A percentile compares a stretch with the other conserved stretches of the same genome.
Evolutionary conservation across 1,284 basidiomycete species (phyloP).

Genomic region (Puccinia polysora): DNA sequence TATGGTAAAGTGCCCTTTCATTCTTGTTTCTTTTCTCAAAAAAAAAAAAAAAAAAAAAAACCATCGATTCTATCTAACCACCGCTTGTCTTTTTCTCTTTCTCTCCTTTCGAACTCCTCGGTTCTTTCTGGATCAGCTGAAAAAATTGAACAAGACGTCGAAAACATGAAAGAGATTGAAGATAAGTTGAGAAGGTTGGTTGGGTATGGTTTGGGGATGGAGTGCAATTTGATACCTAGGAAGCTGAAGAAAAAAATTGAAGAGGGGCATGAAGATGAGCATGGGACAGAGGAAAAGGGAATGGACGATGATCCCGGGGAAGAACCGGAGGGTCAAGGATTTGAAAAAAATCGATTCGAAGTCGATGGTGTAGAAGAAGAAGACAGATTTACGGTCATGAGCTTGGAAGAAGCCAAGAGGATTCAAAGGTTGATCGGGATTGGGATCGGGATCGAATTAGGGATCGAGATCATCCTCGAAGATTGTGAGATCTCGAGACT

Average conservation of each 20-base stretch:
- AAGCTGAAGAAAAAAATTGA: neutral
- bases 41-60: conserved; percentile 13
- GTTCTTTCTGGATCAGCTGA: neutral
- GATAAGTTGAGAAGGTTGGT: conserved; percentile 25
- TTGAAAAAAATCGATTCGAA: neutral
- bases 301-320: no score
- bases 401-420: conserved; percentile 75
- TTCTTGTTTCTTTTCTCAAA: neutral
- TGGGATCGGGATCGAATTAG: conserved; percentile 80
- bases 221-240: conserved; percentile 23
- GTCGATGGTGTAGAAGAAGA: conserved; percentile 57
- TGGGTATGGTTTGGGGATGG: conserved; percentile 35
- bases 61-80: conserved; percentile 63
- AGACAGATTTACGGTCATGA: conserved; percentile 94
- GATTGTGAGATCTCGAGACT: conserved; percentile 82
- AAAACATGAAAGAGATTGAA: conserved; percentile 36
- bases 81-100: conserved; percentile 73
- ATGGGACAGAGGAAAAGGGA: conserved; percentile 45
- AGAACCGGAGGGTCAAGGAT: neutral
- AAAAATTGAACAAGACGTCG: conserved; percentile 25
- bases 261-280: neutral
- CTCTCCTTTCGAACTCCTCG: conserved; percentile 58
- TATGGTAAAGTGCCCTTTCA: conserved; percentile 61
- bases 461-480: conserved; percentile 81
- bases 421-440: conserved; percentile 73